phyloP scores from a whole-genome alignment of 2,329 filamentous ascomycete species.

The Esteya vermicola region DNA sequence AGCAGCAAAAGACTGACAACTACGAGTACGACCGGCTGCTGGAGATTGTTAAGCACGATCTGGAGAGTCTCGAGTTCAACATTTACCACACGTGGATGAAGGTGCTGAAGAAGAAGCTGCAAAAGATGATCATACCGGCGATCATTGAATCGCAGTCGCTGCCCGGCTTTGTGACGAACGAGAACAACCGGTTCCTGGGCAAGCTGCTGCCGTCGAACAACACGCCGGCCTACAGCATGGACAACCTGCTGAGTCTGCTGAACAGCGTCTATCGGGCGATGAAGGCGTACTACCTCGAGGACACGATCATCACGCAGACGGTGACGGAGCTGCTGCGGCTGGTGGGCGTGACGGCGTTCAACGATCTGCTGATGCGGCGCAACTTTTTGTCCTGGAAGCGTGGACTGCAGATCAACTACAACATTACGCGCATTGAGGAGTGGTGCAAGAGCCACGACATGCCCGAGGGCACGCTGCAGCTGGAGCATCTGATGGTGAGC shows the following conservation, averaged over 20 bases:
- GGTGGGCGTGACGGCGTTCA: conserved; percentile 95
- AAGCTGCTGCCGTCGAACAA: conserved; percentile 88
- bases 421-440: conserved; percentile 97
- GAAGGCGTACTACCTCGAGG: conserved; percentile 96
- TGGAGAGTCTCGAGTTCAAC: conserved; percentile 98
- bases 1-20: conserved; percentile 97
- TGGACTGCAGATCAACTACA: conserved; percentile 98
- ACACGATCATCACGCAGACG: conserved; percentile 89
- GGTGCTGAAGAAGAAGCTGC: conserved; percentile 95
- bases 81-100: conserved; percentile 99
- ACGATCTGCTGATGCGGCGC: conserved; percentile 90
- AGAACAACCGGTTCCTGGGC: conserved; percentile 94
- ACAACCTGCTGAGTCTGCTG: conserved; percentile 85
- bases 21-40: conserved; percentile 96
- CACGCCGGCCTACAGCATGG: conserved; percentile 96
- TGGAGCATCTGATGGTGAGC: conserved; percentile 90
- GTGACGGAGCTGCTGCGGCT: conserved; percentile 85
- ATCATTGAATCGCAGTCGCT: conserved; percentile 98
- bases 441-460: conserved; percentile 99
- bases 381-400: conserved; percentile 99
- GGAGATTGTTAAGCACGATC: conserved; percentile 97
- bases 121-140: conserved; percentile 98
- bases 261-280: conserved; percentile 98
- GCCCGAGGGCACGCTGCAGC: conserved; percentile 92
- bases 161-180: conserved; percentile 95